These are phyloP conservation scores for Torulaspora pretoriensis DNA, from an alignment of 1,139 yeast genomes.

Conservation along the genomic window DNA sequence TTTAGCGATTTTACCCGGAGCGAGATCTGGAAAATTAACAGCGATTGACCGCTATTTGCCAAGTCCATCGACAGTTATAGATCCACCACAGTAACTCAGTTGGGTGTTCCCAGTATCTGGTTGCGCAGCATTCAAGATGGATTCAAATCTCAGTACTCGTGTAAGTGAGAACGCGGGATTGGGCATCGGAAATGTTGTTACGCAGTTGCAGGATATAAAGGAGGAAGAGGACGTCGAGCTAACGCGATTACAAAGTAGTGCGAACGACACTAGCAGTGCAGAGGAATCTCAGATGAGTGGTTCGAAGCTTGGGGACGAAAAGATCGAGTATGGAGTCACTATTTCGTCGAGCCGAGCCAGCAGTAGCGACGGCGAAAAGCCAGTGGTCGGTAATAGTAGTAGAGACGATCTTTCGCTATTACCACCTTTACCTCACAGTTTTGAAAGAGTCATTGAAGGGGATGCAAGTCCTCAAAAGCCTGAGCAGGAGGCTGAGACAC, in stretches of 20 bases:
- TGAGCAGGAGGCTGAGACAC: neutral
- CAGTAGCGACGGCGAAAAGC: neutral
- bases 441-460: conserved; percentile 9
- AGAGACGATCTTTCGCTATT: conserved; percentile 26
- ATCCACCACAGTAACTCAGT: neutral
- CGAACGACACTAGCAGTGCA: conserved; percentile 4
- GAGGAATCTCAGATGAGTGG: conserved; percentile 1
- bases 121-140: conserved; percentile 2
- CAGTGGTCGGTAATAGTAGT: conserved; percentile 9
- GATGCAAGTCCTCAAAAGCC: neutral
- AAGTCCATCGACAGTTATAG: neutral
- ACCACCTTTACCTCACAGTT: conserved; percentile 32
- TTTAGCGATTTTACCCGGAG: neutral
- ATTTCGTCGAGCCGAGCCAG: neutral
- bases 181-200: neutral
- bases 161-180: conserved; percentile 1
- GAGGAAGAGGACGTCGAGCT: conserved; percentile 27
- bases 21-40: neutral
- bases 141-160: conserved; percentile 3
- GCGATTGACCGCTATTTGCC: conserved; percentile 1
- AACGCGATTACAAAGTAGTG: conserved; percentile 6
- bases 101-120: neutral
- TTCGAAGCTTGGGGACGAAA: neutral
- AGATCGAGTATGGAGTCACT: neutral
- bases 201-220: conserved; percentile 26